Conservation (phyloP, 768 basidiomycete genomes). For the Boletus sensibilis region DNA sequence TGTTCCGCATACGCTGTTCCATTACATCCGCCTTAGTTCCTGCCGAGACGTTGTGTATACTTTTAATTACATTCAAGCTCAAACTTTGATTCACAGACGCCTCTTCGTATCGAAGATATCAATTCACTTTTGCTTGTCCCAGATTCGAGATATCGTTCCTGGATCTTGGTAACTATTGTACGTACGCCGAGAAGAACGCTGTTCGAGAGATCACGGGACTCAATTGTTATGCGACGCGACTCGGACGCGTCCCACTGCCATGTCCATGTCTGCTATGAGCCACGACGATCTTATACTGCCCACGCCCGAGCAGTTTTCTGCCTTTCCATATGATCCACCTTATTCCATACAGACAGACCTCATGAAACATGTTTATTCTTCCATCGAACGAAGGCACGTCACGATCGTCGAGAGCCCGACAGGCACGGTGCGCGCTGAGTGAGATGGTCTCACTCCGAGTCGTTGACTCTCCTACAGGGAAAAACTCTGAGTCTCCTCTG, state of each 20-base stretch:
- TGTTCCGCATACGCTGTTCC: slow-evolving; percentile 18
- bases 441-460: neutral
- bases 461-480: slow-evolving; percentile 48
- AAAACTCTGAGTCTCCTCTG: slow-evolving; percentile 84
- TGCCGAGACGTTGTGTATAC: slow-evolving; percentile 23
- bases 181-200: neutral
- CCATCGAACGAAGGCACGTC: slow-evolving; percentile 73
- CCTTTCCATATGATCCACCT: slow-evolving; percentile 82
- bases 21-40: slow-evolving; percentile 26
- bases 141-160: slow-evolving; percentile 6
- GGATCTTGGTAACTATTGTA: slow-evolving; percentile 10
- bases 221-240: neutral
- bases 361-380: slow-evolving; percentile 82
- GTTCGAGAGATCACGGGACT: slow-evolving; percentile 13
- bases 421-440: slow-evolving; percentile 61
- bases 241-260: slow-evolving; percentile 3
- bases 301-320: slow-evolving; percentile 66
- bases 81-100: slow-evolving; percentile 13
- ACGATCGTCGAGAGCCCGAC: slow-evolving; percentile 89
- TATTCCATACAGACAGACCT: slow-evolving; percentile 84
- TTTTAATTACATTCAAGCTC: slow-evolving; percentile 25
- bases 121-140: slow-evolving; percentile 1
- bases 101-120: slow-evolving; percentile 9
- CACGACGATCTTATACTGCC: slow-evolving; percentile 39
- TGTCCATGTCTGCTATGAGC: slow-evolving; percentile 7